Evolutionary conservation across 495 filamentous ascomycete genomes (phyloP).

Genomic region (Trichoderma gamsii): DNA sequence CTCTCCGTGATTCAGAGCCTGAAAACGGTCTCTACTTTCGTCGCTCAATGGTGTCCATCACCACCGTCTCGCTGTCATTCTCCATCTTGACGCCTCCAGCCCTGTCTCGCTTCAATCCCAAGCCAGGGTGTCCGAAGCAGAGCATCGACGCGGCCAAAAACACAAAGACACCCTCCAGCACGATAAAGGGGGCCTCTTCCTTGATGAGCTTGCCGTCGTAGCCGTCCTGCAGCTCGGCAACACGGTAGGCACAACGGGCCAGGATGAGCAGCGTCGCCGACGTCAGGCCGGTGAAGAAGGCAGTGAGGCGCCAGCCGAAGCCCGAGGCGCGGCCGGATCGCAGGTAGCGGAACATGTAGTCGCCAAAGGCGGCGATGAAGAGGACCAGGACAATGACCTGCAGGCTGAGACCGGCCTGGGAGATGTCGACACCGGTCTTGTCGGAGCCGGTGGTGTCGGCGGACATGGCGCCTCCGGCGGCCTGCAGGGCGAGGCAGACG

Average conservation of each 20-base stretch:
- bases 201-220: constrained; percentile 38
- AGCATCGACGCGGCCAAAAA: constrained; percentile 10
- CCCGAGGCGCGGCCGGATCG: constrained; percentile 8
- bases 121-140: constrained; percentile 14
- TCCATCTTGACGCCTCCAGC: not conserved
- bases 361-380: constrained; percentile 35
- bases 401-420: constrained; percentile 40
- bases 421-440: constrained; percentile 42
- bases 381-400: constrained; percentile 40
- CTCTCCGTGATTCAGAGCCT: not conserved
- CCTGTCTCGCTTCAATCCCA: constrained; percentile 6
- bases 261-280: constrained; percentile 38
- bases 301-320: constrained; percentile 24
- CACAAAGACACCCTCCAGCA: constrained; percentile 40
- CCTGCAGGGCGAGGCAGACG: constrained; percentile 45
- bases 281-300: constrained; percentile 37
- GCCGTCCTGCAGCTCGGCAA: constrained; percentile 44
- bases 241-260: constrained; percentile 40
- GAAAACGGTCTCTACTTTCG: not conserved
- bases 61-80: not conserved
- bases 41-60: not conserved
- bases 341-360: constrained; percentile 36
- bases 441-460: constrained; percentile 22
- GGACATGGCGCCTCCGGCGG: constrained; percentile 44
- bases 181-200: constrained; percentile 41